Evolutionary conservation across 2,329 filamentous ascomycete species (phyloP).

Genomic region (Xylariaceae sp.): DNA sequence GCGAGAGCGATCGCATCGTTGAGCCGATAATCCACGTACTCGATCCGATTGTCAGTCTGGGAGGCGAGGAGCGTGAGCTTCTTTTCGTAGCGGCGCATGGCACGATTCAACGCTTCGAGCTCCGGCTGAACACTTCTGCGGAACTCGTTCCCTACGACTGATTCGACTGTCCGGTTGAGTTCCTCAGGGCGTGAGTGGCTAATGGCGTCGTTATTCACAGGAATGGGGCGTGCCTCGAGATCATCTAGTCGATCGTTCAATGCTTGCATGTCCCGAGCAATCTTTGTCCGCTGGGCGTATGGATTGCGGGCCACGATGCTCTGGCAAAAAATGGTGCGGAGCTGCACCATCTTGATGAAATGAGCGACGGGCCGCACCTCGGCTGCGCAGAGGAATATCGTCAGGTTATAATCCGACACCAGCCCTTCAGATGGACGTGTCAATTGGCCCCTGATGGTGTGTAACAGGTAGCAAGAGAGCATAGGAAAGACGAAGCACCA

Average conservation of each 20-base stretch:
- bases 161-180: conserved; percentile 37
- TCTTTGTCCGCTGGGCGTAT: conserved; percentile 34
- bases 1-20: conserved; percentile 79
- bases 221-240: conserved; percentile 57
- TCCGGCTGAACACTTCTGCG: conserved; percentile 70
- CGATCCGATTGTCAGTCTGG: conserved; percentile 72
- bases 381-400: conserved; percentile 81
- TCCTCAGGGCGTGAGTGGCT: conserved; percentile 21
- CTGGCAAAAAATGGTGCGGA: conserved; percentile 77
- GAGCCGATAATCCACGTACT: conserved; percentile 65
- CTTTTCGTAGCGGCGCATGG: conserved; percentile 88
- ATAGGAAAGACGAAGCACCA: conserved; percentile 78
- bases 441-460: conserved; percentile 74
- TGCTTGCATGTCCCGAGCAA: conserved; percentile 46
- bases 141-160: conserved; percentile 52
- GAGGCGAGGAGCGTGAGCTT: conserved; percentile 70
- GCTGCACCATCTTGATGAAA: conserved; percentile 73
- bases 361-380: conserved; percentile 82
- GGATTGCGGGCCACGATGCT: conserved; percentile 59
- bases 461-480: conserved; percentile 77
- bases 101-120: conserved; percentile 81
- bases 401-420: conserved; percentile 89
- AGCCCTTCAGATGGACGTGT: conserved; percentile 80
- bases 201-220: conserved; percentile 23
- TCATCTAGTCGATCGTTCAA: conserved; percentile 64